phyloP scores from a whole-genome alignment of 2,329 filamentous ascomycete genomes.

The Fusarium siculi region DNA sequence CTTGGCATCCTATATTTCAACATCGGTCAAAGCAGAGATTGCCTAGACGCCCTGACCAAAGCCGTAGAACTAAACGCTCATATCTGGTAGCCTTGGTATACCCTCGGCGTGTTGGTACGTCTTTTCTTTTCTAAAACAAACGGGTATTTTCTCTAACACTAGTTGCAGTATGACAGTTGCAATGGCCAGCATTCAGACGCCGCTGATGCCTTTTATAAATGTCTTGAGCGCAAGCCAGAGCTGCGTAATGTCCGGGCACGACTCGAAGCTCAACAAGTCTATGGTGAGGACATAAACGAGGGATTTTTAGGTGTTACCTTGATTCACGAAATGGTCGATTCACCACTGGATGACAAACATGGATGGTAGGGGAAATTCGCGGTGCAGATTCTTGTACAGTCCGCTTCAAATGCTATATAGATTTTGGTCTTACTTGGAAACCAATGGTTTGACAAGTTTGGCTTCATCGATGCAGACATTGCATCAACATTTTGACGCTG shows the following conservation, averaged over 20 bases:
- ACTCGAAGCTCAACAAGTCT: neutral
- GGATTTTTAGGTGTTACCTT: neutral
- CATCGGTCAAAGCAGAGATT: neutral
- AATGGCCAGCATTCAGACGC: neutral
- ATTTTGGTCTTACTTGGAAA: neutral
- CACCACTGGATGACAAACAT: neutral
- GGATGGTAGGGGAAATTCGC: neutral
- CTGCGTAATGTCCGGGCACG: neutral
- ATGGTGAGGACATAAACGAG: neutral
- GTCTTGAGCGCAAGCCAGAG: neutral
- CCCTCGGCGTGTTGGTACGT: neutral
- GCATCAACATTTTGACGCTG: too few species aligned
- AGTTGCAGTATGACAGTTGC: neutral
- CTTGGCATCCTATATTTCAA: neutral
- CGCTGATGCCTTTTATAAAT: neutral
- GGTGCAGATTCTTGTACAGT: neutral
- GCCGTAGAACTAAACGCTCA: neutral
- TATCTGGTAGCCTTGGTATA: neutral
- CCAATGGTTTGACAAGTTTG: accelerated
- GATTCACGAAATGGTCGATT: neutral
- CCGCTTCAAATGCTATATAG: accelerated
- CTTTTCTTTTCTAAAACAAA: accelerated
- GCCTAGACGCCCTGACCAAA: neutral
- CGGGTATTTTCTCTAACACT: too few species aligned
- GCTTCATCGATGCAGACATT: neutral